phyloP scores from a whole-genome alignment of 331 rosid species.

The Erythrophleum ivorense region DNA sequence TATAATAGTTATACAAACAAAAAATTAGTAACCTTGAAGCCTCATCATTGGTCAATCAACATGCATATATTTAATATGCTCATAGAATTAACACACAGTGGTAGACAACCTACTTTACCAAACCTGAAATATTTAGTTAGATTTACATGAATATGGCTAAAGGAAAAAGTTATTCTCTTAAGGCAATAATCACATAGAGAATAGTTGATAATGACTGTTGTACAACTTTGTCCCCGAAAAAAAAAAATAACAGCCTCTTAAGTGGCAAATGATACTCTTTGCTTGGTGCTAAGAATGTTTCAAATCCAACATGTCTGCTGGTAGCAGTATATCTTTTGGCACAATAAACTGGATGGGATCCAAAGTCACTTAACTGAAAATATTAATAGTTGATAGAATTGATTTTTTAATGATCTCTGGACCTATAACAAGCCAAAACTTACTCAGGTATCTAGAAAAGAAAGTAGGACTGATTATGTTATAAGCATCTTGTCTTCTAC shows the following conservation, averaged over 20 bases:
- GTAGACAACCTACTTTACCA: constrained; percentile 6
- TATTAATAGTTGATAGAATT: constrained; percentile 1
- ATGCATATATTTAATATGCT: constrained; percentile 25
- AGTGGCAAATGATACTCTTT: constrained; percentile 21
- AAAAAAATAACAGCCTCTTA: constrained; percentile 21
- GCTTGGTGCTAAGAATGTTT: not conserved
- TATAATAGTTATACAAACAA: constrained; percentile 5
- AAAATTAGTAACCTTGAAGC: constrained; percentile 24
- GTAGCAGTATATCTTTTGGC: constrained; percentile 13
- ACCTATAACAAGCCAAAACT: constrained; percentile 17
- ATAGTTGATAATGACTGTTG: not conserved
- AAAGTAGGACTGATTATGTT: not conserved
- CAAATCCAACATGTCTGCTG: not conserved
- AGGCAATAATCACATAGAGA: not conserved
- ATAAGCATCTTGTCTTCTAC: not conserved
- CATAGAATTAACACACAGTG: constrained; percentile 21
- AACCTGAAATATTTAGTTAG: constrained; percentile 25
- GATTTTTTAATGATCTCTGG: not conserved
- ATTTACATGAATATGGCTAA: constrained; percentile 11
- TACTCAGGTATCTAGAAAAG: constrained; percentile 15
- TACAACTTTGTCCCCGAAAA: not conserved
- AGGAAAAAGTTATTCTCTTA: not conserved
- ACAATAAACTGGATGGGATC: constrained; percentile 24
- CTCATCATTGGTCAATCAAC: constrained; percentile 13
- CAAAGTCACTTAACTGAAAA: constrained; percentile 3